A percentile compares a stretch with the other conserved stretches of the same genome.
phyloP scores from a whole-genome alignment of 1,139 yeast species.

The Saccharomyces pastorianus region DNA sequence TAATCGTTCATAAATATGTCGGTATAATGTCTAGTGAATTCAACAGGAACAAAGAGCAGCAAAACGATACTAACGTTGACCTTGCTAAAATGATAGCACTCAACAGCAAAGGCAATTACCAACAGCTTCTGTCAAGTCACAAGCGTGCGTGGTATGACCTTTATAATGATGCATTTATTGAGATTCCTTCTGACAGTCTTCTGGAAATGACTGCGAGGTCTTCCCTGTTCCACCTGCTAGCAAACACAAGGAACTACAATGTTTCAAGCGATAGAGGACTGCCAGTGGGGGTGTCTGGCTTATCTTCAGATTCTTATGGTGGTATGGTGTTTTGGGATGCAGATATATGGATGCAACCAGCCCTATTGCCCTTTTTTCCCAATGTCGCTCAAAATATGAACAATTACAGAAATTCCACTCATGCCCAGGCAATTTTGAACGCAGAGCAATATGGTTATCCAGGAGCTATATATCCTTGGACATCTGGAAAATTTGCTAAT shows the following conservation, averaged over 20 bases:
- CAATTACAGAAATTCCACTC: conserved; percentile 52
- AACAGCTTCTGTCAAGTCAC: conserved; percentile 37
- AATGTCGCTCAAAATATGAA: conserved; percentile 52
- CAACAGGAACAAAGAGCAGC: conserved; percentile 22
- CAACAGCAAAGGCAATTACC: conserved; percentile 30
- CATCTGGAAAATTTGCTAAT: conserved; percentile 63
- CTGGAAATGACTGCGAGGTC: conserved; percentile 58
- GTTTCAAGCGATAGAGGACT: conserved; percentile 42
- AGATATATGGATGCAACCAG: conserved; percentile 75
- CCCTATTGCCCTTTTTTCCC: conserved; percentile 61
- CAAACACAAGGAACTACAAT: conserved; percentile 48
- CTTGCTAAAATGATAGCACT: conserved; percentile 39
- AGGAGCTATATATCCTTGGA: conserved; percentile 77
- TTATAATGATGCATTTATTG: conserved; percentile 27
- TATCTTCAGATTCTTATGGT: conserved; percentile 78
- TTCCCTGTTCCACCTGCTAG: conserved; percentile 58
- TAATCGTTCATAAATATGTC: conserved; percentile 43
- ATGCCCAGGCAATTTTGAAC: conserved; percentile 51
- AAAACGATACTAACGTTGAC: conserved; percentile 29
- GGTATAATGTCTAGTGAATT: conserved; percentile 63
- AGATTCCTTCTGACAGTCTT: conserved; percentile 42
- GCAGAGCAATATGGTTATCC: conserved; percentile 39
- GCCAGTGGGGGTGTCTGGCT: conserved; percentile 56
- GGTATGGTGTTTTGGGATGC: conserved; percentile 88
- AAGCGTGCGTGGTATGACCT: conserved; percentile 46